Percentiles rank a stretch among this genome's conserved stretches.
phyloP scores from a whole-genome alignment of 2,329 filamentous ascomycete species.

The Fusarium sp. region DNA sequence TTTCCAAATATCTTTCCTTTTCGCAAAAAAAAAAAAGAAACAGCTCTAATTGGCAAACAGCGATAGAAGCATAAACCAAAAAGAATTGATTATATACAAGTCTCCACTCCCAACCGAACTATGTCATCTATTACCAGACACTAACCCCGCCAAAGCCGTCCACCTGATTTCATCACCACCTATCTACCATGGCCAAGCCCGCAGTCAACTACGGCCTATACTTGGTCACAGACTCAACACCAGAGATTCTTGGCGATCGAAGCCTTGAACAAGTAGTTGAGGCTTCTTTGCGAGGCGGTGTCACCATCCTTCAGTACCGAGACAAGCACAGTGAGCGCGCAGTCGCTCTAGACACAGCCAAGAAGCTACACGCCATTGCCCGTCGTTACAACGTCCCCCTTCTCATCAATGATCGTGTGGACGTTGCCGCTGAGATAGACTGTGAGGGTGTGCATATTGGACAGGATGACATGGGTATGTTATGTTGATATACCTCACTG shows the following conservation, averaged over 20 bases:
- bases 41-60: background rate
- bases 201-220: conserved; percentile 82
- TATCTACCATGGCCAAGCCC: conserved; percentile 16
- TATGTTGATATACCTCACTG: conserved; percentile 40
- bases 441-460: conserved; percentile 95
- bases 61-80: background rate
- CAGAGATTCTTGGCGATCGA: conserved; percentile 77
- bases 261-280: conserved; percentile 79
- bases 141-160: conserved; percentile 15
- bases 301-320: conserved; percentile 87
- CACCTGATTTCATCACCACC: background rate
- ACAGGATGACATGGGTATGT: conserved; percentile 87
- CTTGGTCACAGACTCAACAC: conserved; percentile 93
- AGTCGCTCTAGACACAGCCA: conserved; percentile 74
- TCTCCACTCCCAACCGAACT: background rate
- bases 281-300: conserved; percentile 79
- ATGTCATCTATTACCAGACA: background rate
- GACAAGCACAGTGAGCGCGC: conserved; percentile 85
- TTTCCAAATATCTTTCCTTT: background rate
- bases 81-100: background rate
- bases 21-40: background rate
- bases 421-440: conserved; percentile 84
- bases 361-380: conserved; percentile 76
- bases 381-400: conserved; percentile 75
- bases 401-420: conserved; percentile 91